Evolutionary conservation across 768 basidiomycete species (phyloP).

Genomic region (Calocybe indica): DNA sequence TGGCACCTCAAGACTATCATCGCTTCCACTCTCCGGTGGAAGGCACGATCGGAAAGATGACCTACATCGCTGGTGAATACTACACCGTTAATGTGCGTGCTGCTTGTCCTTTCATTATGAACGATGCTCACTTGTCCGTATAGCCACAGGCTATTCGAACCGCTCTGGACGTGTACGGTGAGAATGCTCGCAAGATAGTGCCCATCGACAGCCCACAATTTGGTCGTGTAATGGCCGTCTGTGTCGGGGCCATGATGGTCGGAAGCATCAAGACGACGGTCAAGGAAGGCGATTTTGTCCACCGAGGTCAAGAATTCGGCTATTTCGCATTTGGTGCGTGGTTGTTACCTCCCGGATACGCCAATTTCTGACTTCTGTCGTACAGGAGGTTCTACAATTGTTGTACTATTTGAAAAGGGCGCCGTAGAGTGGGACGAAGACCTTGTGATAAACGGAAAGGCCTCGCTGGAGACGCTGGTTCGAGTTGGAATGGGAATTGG

Average conservation of each 20-base stretch:
- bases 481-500: slow-evolving; percentile 88
- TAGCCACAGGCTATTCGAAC: slow-evolving; percentile 93
- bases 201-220: slow-evolving; percentile 88
- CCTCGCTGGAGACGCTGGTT: slow-evolving; percentile 86
- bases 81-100: slow-evolving; percentile 88
- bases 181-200: slow-evolving; percentile 90
- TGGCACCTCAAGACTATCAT: slow-evolving; percentile 95
- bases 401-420: slow-evolving; percentile 83
- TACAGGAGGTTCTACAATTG: slow-evolving; percentile 86
- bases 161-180: slow-evolving; percentile 86
- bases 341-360: background rate
- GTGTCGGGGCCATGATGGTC: slow-evolving; percentile 94
- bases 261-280: slow-evolving; percentile 86
- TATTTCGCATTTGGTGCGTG: slow-evolving; percentile 90
- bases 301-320: slow-evolving; percentile 85
- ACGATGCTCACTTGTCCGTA: background rate
- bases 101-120: background rate
- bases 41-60: slow-evolving; percentile 78
- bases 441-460: slow-evolving; percentile 74
- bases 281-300: slow-evolving; percentile 74
- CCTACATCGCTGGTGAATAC: slow-evolving; percentile 83
- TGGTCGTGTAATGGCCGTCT: slow-evolving; percentile 88
- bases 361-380: background rate
- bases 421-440: slow-evolving; percentile 90
- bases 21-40: slow-evolving; percentile 89